Conservation (phyloP, 495 filamentous ascomycete genomes). For the Penicillium flavigenum region DNA sequence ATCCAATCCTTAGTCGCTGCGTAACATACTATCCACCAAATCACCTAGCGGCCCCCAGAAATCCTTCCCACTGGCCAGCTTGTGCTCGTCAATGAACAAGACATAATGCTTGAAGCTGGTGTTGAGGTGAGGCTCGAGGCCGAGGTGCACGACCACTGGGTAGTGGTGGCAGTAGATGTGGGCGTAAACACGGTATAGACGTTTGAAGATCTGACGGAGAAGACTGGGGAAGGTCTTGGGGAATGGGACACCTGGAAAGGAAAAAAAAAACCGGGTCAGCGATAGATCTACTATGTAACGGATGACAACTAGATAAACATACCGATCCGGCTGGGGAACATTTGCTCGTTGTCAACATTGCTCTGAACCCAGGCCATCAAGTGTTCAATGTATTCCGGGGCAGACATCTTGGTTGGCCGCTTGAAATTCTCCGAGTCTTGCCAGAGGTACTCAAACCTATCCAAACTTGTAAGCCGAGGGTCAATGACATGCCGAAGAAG, state of each 20-base stretch:
- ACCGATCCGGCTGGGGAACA: slow-evolving; percentile 93
- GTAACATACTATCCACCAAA: slow-evolving; percentile 94
- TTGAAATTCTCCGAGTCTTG: slow-evolving; percentile 92
- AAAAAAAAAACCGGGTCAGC: slow-evolving; percentile 5
- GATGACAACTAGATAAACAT: slow-evolving; percentile 17
- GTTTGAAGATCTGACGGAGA: slow-evolving; percentile 94
- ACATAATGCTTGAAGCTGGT: slow-evolving; percentile 99
- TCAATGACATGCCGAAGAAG: neutral
- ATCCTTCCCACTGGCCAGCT: slow-evolving; percentile 85
- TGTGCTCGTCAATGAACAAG: slow-evolving; percentile 92
- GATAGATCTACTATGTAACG: neutral
- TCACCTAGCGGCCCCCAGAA: slow-evolving; percentile 98
- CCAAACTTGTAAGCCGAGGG: slow-evolving; percentile 38
- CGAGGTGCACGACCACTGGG: slow-evolving; percentile 90
- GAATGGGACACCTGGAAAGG: slow-evolving; percentile 76
- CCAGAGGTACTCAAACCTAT: slow-evolving; percentile 91
- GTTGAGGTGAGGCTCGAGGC: slow-evolving; percentile 95
- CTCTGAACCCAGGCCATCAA: slow-evolving; percentile 94
- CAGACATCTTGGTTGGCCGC: slow-evolving; percentile 95
- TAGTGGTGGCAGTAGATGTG: slow-evolving; percentile 99
- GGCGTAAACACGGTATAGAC: slow-evolving; percentile 96
- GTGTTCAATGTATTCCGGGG: slow-evolving; percentile 95
- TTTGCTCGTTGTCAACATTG: slow-evolving; percentile 92
- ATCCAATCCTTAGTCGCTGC: slow-evolving; percentile 65
- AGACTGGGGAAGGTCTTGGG: slow-evolving; percentile 86